Percentiles rank a stretch among this genome's conserved stretches.
Evolutionary conservation across 805 yeast species (phyloP).

Genomic region (Pichia insulana): DNA sequence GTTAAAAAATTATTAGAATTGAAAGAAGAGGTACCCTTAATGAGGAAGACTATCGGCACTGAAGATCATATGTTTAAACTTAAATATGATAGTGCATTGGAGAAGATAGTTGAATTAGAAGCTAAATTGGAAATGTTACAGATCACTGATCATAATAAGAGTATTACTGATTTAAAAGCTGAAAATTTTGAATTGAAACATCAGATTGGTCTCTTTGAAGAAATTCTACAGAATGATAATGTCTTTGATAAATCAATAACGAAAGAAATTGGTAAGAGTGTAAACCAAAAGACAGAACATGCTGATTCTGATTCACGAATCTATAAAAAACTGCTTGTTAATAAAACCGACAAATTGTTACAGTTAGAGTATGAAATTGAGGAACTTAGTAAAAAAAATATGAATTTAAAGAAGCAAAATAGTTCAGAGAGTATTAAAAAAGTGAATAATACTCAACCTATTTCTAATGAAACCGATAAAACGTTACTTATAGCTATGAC

Average conservation of each 20-base stretch:
- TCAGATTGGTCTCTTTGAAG: background rate
- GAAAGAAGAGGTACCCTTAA: no score
- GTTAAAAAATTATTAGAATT: no score
- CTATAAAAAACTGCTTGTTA: slow-evolving; percentile 5
- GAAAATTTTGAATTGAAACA: background rate
- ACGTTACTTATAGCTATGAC: background rate
- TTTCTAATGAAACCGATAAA: background rate
- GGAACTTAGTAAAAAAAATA: background rate
- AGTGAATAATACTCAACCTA: background rate
- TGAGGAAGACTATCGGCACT: background rate
- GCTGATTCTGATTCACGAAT: slow-evolving; percentile 5
- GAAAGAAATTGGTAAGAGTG: background rate
- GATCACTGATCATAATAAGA: background rate
- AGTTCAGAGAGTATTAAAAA: background rate
- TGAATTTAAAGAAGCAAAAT: background rate
- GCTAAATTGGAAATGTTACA: background rate
- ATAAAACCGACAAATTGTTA: slow-evolving; percentile 7
- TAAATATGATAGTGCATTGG: slow-evolving; percentile 5
- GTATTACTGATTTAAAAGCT: background rate
- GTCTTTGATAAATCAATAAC: no score
- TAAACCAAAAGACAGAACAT: background rate
- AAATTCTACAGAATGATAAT: no score
- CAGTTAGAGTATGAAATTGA: slow-evolving; percentile 4
- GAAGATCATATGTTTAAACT: slow-evolving; percentile 1
- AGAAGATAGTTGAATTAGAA: slow-evolving; percentile 7